Evolutionary conservation across 192 early-diverging fungal genomes (phyloP).

Genomic region (Coemansia sp.): DNA sequence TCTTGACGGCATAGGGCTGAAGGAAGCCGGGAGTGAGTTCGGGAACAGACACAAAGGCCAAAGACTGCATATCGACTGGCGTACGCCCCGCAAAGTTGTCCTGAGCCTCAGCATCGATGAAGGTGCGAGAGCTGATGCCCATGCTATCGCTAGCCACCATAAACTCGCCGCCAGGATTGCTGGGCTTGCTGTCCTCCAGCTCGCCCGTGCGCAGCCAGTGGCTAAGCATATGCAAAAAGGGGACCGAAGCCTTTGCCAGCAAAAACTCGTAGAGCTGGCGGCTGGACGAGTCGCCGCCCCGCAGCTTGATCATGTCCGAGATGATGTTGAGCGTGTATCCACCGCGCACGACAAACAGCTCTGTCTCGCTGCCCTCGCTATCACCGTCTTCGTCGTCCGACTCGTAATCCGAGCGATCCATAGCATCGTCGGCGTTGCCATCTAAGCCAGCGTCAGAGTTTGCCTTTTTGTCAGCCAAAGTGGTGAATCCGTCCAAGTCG

Average conservation of each 20-base stretch:
- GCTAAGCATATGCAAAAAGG: constrained; percentile 81
- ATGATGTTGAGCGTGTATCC: constrained; percentile 80
- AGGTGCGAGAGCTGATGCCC: constrained; percentile 65
- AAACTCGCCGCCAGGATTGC: constrained; percentile 77
- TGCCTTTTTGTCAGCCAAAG: constrained; percentile 24
- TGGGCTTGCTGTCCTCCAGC: constrained; percentile 69
- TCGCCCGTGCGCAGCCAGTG: constrained; percentile 91
- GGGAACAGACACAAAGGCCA: constrained; percentile 34
- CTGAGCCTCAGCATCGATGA: constrained; percentile 67
- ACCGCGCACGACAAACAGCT: constrained; percentile 67
- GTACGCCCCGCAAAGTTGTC: constrained; percentile 15
- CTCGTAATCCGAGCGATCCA: constrained; percentile 13
- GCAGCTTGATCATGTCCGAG: constrained; percentile 62
- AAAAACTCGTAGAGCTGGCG: constrained; percentile 81
- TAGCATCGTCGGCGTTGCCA: constrained; percentile 12
- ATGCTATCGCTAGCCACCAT: constrained; percentile 80
- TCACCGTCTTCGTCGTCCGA: constrained; percentile 14
- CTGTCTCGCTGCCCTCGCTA: constrained; percentile 24
- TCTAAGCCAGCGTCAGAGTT: constrained; percentile 21
- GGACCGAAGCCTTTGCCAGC: constrained; percentile 74
- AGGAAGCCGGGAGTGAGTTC: constrained; percentile 75
- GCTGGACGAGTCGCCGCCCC: constrained; percentile 65
- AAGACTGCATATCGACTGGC: constrained; percentile 1
- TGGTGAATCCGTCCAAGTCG: constrained; percentile 27
- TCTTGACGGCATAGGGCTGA: constrained; percentile 72